These are phyloP conservation scores for Penicillium cataractarum DNA, from an alignment of 495 filamentous ascomycete genomes.

Conservation along the genomic window DNA sequence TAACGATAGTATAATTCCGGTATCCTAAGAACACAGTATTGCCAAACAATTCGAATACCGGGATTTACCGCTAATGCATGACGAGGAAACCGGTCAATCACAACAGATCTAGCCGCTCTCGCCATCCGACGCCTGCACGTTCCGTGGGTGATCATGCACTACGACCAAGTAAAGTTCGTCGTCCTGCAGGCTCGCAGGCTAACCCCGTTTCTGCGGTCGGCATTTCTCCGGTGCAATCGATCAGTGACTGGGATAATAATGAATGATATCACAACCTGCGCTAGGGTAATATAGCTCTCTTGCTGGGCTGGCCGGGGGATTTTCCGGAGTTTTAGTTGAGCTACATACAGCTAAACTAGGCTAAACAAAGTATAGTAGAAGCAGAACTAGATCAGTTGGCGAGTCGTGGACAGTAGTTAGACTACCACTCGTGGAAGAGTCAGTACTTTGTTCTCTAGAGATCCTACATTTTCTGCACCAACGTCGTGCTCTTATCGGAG, in stretches of 20 bases:
- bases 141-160: conserved; percentile 27
- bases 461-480: not conserved
- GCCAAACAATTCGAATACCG: not conserved
- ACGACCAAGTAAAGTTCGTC: conserved; percentile 22
- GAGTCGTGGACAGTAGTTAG: not conserved
- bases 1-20: not conserved
- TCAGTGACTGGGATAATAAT: not conserved
- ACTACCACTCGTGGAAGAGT: too few species aligned
- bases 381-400: not conserved
- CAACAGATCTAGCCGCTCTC: conserved; percentile 31
- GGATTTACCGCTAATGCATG: conserved; percentile 33
- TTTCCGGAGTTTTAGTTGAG: not conserved
- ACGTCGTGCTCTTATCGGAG: conserved; percentile 22
- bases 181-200: conserved; percentile 17
- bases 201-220: conserved; percentile 22
- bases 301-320: not conserved
- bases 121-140: conserved; percentile 25
- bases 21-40: not conserved
- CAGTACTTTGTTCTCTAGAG: not conserved
- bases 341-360: not conserved
- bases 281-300: not conserved
- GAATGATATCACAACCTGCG: conserved; percentile 13
- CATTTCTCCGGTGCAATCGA: conserved; percentile 26
- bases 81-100: conserved; percentile 27
- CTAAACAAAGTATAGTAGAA: not conserved